A percentile compares a stretch with the other conserved stretches of the same genome.
These are phyloP conservation scores for Asterionellopsis glacialis DNA, from an alignment of 108 stramenopile species.

Conservation along the genomic window DNA sequence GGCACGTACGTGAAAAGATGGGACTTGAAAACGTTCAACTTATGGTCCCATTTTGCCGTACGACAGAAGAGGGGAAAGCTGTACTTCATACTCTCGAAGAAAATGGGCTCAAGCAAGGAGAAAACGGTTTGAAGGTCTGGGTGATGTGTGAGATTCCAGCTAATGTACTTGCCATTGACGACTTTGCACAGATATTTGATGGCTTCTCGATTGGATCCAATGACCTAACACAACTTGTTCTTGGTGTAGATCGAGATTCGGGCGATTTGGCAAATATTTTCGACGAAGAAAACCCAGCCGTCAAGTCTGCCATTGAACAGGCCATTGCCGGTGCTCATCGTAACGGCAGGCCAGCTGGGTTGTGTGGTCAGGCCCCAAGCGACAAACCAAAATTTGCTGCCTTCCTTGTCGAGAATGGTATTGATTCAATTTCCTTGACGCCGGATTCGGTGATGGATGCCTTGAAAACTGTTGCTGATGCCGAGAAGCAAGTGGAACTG, in stretches of 20 bases:
- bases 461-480: neutral
- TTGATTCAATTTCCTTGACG: constrained; percentile 39
- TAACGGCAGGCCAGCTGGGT: constrained; percentile 25
- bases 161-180: constrained; percentile 33
- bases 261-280: constrained; percentile 27
- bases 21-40: constrained; percentile 34
- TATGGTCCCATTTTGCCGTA: constrained; percentile 48
- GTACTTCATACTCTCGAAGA: constrained; percentile 28
- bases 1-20: constrained; percentile 36
- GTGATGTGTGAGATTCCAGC: constrained; percentile 49
- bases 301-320: constrained; percentile 15
- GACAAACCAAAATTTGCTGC: constrained; percentile 33
- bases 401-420: constrained; percentile 34
- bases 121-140: constrained; percentile 32
- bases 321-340: constrained; percentile 29
- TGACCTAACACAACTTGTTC: constrained; percentile 30
- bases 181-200: constrained; percentile 37
- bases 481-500: neutral
- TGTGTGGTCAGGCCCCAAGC: constrained; percentile 39
- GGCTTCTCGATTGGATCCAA: constrained; percentile 44
- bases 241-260: constrained; percentile 39
- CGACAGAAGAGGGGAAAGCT: constrained; percentile 24
- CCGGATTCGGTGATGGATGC: constrained; percentile 28
- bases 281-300: constrained; percentile 34
- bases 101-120: constrained; percentile 26